Evolutionary conservation across 1,139 yeast species (phyloP).

Genomic region (Nakaseomyces delphensis): DNA sequence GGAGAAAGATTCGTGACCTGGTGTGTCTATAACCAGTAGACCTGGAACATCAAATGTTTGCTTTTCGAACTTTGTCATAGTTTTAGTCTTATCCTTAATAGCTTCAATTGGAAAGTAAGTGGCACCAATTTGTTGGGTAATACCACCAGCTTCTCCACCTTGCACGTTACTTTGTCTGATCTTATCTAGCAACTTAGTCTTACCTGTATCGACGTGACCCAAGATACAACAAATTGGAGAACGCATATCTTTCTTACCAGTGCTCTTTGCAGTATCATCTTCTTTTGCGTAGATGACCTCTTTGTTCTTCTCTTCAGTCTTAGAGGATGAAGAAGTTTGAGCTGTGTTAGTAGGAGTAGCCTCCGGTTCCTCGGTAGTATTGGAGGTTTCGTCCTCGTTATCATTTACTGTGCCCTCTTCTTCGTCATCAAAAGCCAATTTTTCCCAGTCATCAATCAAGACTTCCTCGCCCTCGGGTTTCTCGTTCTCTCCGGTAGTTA

Average conservation of each 20-base stretch:
- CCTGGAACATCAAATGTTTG: conserved; percentile 94
- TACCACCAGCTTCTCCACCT: conserved; percentile 99
- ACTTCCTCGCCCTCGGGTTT: conserved; percentile 41
- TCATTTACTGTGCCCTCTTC: conserved; percentile 30
- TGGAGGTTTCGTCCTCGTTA: conserved; percentile 27
- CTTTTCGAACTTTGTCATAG: conserved; percentile 80
- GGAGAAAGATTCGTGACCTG: conserved; percentile 99
- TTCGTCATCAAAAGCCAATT: conserved; percentile 48
- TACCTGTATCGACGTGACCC: conserved; percentile 99
- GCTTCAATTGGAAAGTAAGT: conserved; percentile 97
- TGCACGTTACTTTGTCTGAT: conserved; percentile 98
- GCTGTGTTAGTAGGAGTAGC: conserved; percentile 12
- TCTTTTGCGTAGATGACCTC: conserved; percentile 12
- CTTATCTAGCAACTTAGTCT: conserved; percentile 90
- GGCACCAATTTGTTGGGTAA: conserved; percentile 99
- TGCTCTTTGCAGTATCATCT: conserved; percentile 22
- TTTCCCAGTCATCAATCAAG: conserved; percentile 59
- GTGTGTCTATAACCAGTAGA: conserved; percentile 90
- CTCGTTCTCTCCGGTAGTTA: conserved; percentile 24
- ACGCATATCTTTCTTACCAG: conserved; percentile 51
- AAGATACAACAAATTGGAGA: conserved; percentile 98
- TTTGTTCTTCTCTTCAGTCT: conserved; percentile 11
- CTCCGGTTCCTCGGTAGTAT: conserved; percentile 23
- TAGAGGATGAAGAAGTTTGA: neutral
- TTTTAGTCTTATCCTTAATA: conserved; percentile 80